These are phyloP conservation scores for Eucalyptus globulus DNA, from an alignment of 345 rosid genomes.

Conservation along the genomic window DNA sequence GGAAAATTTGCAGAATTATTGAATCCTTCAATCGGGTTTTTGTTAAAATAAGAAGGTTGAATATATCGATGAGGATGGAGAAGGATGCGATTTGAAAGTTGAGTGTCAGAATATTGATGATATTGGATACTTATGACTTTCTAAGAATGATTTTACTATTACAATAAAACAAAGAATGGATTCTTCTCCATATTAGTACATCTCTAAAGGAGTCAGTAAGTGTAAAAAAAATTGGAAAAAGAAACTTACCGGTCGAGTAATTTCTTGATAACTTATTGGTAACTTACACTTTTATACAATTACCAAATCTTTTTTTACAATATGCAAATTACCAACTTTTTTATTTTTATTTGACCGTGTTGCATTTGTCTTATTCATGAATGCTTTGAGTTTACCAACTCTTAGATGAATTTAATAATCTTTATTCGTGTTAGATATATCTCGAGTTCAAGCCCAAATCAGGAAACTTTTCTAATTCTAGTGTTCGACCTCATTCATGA, in stretches of 20 bases:
- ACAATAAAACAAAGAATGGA: background rate
- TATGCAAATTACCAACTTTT: background rate
- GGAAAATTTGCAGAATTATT: background rate
- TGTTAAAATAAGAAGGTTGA: background rate
- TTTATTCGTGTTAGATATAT: background rate
- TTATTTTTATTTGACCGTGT: background rate
- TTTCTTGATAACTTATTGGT: background rate
- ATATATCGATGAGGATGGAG: background rate
- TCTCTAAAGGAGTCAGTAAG: background rate
- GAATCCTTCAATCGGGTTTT: background rate
- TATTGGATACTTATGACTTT: background rate
- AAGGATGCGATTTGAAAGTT: background rate
- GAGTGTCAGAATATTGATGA: background rate
- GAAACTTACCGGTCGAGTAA: background rate
- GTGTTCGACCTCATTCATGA: background rate
- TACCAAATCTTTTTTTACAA: background rate
- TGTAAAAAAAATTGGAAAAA: background rate
- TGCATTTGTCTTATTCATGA: background rate
- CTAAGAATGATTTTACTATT: background rate
- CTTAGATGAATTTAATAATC: background rate
- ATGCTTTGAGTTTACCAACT: background rate
- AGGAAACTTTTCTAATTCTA: background rate
- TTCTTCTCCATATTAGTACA: background rate
- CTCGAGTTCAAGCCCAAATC: rapidly evolving
- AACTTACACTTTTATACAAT: background rate